Base-by-base conservation (phyloP, 2,329 filamentous ascomycete genomes). In the Aspergillus pseudoterreus region DNA sequence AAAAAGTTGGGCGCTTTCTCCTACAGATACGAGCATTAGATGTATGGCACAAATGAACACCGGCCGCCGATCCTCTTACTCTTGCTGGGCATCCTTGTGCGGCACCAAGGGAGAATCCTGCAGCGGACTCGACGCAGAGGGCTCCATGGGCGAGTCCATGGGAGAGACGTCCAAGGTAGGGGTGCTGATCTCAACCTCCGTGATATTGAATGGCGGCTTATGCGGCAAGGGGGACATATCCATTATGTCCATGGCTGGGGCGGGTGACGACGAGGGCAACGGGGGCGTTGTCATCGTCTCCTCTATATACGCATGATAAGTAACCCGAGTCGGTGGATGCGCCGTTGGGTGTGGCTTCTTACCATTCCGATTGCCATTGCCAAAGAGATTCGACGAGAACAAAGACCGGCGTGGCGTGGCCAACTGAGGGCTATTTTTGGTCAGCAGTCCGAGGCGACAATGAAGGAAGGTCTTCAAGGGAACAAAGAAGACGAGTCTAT, bases 151-250 rank as follows among this genome's bases (percentile, higher is more conserved):
- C 4, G 68, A 68, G 24, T 78, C 78, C 50, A 72, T 70, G 6
- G 74, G 69, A 3, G 75, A 79, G 27, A 69, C 63, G 41, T 81
- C 79, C 8, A 87, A 87, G 1, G 86, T 87, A 1, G 90, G 89
- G 27, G 89, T 92, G 27, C 83, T 81, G 49, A 90, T 72, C 58
- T 87, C 84, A 56, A 88, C 77, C 59, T 87, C 80, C 27, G 78
- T 66, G 57, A 79, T 75, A 70, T 72, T 79, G 64, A 84, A 91
- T 11, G 87, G 81, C 27, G 81, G 77, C 77, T 96, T 96, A 77
- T 96, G 90, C 54, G 91, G 92, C 38, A 97, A 75, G 36, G 94
- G 92, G 42, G 92, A 96, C 71, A 96, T 85, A 66, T 97, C 92
- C 90, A 97, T 96, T 50, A 84, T 79, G 69, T 96, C 91, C 54